Evolutionary conservation across 495 filamentous ascomycete genomes (phyloP), one percentile per base, ranked within the genome.

Genomic region (Penicillium canariense): DNA sequence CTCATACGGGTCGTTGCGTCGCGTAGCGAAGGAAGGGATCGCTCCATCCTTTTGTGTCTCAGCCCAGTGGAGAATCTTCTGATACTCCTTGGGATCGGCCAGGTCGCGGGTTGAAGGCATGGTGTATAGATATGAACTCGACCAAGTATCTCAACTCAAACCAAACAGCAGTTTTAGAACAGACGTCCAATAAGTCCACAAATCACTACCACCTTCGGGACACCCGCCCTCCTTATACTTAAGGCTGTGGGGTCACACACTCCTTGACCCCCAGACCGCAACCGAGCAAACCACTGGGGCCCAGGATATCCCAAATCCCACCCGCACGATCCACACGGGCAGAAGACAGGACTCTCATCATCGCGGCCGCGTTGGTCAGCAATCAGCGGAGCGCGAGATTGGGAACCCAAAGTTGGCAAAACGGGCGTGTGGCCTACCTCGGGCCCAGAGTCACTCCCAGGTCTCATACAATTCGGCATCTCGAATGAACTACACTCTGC

Each of bases 1-100:
- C 68, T 76, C 60, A 61, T 79, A 82, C 31, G 77, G 79, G 56
- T 82, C 77, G 60, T 81, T 82, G 44, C 71, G 73, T 51, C 77
- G 69, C 46, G 69, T 75, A 38, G 55, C 58, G 50, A 80, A 80
- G 7, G 77, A 78, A 43, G 77, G 77, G 35, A 78, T 73, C 1
- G 62, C 52, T 15, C 68, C 77, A 65, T 80, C 69, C 63, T 81
- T 76, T 49, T 82, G 79, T 2, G 78, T 81, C 62, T 81, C 78
- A 10, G 77, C 78, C 79, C 79, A 81, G 61, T 81, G 78, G 71
- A 82, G 81, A 48, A 82, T 79, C 44, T 79, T 74, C 58, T 81
- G 78, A 61, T 81, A 82, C 50, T 81, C 78, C 57, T 65, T 58
- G 47, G 67, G 70, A 48, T 72, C 64, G 4, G 67, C 48, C 10